Conservation (phyloP, 106 monocot genomes). For the Dendrobium huoshanense region DNA sequence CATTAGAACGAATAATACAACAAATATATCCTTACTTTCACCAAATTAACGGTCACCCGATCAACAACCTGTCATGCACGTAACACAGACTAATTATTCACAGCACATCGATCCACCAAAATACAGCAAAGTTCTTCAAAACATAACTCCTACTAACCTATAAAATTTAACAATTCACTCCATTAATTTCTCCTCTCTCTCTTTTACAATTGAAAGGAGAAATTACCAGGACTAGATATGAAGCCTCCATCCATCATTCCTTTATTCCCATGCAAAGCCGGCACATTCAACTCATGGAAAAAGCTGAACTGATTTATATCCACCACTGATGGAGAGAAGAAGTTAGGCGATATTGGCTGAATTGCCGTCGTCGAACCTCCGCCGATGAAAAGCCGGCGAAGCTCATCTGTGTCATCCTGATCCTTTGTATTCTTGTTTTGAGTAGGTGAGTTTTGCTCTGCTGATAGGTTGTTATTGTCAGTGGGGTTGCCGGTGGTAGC, state of each 20-base stretch:
- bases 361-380: not conserved
- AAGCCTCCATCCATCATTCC: slow-evolving; percentile 4
- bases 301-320: slow-evolving; percentile 4
- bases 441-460: not conserved
- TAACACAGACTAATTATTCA: too few relatives aligned
- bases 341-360: slow-evolving; percentile 1
- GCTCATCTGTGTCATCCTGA: not conserved
- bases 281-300: not conserved
- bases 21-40: not conserved
- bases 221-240: slow-evolving; percentile 5
- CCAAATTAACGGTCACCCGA: too few relatives aligned
- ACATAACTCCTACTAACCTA: too few relatives aligned
- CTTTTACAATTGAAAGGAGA: slow-evolving; percentile 2
- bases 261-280: not conserved
- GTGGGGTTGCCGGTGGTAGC: not conserved
- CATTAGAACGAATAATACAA: not conserved
- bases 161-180: too few relatives aligned
- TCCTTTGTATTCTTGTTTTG: not conserved
- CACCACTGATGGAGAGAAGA: slow-evolving; percentile 9
- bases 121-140: too few relatives aligned
- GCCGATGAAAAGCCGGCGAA: not conserved
- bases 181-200: not conserved
- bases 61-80: too few relatives aligned
- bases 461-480: not conserved
- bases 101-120: too few relatives aligned